Evolutionary conservation across 169 alveolate species (phyloP).

Genomic region (Pseudocohnilembus persalinus): DNA sequence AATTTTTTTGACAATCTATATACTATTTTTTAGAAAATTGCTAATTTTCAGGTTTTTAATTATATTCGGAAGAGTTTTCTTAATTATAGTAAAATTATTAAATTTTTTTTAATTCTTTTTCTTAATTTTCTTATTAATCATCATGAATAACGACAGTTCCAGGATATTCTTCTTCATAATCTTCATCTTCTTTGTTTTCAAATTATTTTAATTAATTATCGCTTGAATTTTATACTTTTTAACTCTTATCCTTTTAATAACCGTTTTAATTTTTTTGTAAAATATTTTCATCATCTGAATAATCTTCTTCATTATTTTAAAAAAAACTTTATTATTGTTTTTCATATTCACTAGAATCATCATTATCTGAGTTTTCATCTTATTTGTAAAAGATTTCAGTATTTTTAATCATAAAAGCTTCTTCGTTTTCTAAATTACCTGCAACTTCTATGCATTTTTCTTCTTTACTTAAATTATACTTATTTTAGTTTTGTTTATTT

Average conservation of each 20-base stretch:
- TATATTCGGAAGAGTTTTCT: slow-evolving; percentile 14
- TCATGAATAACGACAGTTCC: not conserved
- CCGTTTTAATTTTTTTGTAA: not conserved
- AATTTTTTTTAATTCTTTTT: not conserved
- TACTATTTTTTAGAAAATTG: not conserved
- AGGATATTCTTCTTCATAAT: not conserved
- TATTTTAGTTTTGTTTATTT: no score
- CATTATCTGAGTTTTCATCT: not conserved
- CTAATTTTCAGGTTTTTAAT: not conserved
- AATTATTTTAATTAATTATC: not conserved
- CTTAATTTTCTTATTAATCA: not conserved
- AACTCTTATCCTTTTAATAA: not conserved
- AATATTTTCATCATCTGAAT: not conserved
- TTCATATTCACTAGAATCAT: not conserved
- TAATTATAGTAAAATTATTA: not conserved
- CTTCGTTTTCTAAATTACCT: not conserved
- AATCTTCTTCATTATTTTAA: no score
- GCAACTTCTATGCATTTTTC: not conserved
- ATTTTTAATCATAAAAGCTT: not conserved
- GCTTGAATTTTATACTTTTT: not conserved
- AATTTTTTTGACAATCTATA: no score
- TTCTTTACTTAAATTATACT: no score
- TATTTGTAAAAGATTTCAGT: not conserved
- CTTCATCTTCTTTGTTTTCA: slow-evolving; percentile 22
- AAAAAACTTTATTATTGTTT: not conserved